Evolutionary conservation across 1,139 yeast genomes (phyloP), one percentile per base, ranked within the genome.

Genomic region (Taphrina communis): DNA sequence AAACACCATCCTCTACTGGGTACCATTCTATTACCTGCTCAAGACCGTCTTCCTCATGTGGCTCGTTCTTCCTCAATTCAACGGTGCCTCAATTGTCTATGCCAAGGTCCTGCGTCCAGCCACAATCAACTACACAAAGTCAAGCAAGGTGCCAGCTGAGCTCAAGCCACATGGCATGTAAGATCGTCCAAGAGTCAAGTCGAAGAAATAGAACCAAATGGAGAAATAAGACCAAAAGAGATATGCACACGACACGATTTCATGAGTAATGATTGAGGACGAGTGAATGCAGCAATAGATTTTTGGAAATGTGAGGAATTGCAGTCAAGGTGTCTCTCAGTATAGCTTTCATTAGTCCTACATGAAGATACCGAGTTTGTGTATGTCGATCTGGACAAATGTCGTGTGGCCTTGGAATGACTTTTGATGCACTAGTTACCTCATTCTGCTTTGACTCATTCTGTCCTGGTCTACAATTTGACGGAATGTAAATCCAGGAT

Each of bases 11-110:
- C 84, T 59, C 57, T 90, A 90, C 84, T 90, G 97, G 96, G 80
- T 94, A 74, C 99, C 99, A 76, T 92, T 94, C 79, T 94, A 94
- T 85, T 94, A 93, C 86, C 85, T 94, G 77, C 85, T 94, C 84
- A 94, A 94, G 86, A 90, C 97, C 70, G 75, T 90, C 69, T 88
- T 90, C 80, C 88, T 94, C 81, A 82, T 93, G 72, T 95, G 90
- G 83, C 86, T 93, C 77, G 93, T 96, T 70, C 83, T 92, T 69
- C 99, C 99, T 72, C 84, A 86, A 74, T 87, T 89, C 77, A 89
- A 91, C 72, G 99, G 99, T 76, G 95, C 98, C 70, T 82, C 82
- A 70, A 73, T 86, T 70, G 85, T 95, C 70, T 94, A 90, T 84
- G 76, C 78, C 69, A 78, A 81, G 70, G 76, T 89, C 50, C 82